A percentile compares a stretch with the other conserved stretches of the same genome.
Evolutionary conservation across 305 asterid genomes (phyloP).

Genomic region (Nicotiana rustica): DNA sequence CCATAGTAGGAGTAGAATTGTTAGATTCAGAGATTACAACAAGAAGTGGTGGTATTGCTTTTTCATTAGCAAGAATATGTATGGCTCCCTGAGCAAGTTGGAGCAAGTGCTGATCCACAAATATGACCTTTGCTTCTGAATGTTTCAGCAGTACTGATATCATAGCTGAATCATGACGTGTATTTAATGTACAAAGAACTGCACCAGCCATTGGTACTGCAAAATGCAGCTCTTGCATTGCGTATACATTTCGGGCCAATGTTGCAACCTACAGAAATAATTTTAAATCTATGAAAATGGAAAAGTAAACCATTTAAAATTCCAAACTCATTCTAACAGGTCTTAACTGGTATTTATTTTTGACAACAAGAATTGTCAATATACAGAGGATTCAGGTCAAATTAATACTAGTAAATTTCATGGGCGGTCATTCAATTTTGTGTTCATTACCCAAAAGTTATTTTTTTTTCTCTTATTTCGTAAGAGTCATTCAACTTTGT

Average conservation of each 20-base stretch:
- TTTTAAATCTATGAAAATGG: background rate
- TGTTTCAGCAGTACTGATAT: conserved; percentile 35
- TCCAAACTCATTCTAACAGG: background rate
- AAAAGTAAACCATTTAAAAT: background rate
- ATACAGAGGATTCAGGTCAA: too few species aligned
- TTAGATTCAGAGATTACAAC: conserved; percentile 56
- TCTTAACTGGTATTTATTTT: too few species aligned
- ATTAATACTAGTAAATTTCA: too few species aligned
- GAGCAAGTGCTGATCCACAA: conserved; percentile 15
- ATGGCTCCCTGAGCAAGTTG: conserved; percentile 31
- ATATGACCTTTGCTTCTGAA: conserved; percentile 40
- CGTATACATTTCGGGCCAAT: conserved; percentile 41
- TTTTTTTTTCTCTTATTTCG: too few species aligned
- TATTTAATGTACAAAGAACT: conserved; percentile 39
- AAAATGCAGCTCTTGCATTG: conserved; percentile 44
- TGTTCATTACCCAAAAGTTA: too few species aligned
- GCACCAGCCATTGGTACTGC: conserved; percentile 47
- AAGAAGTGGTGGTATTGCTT: conserved; percentile 39
- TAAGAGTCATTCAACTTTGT: too few species aligned
- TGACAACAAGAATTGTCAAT: background rate
- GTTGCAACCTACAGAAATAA: conserved; percentile 30
- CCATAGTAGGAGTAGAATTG: conserved; percentile 26
- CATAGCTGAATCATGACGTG: conserved; percentile 35
- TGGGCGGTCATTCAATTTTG: too few species aligned
- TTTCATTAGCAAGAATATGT: background rate